Percentiles rank a stretch among this genome's conserved stretches.
phyloP scores from a whole-genome alignment of 2,329 filamentous ascomycete genomes.

The Ophiostoma tasmaniense region DNA sequence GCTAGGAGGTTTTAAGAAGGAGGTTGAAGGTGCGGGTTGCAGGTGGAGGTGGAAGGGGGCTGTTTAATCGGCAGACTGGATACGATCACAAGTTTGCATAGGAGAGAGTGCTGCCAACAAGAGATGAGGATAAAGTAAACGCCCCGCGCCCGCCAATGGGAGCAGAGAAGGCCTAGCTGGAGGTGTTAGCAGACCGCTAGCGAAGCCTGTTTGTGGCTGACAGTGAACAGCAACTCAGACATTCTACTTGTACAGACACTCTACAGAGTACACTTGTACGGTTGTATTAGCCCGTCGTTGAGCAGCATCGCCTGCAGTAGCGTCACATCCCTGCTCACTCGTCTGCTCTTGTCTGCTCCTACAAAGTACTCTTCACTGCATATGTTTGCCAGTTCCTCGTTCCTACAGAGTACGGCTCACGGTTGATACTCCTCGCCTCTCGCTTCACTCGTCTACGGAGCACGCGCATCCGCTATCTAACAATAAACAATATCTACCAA shows the following conservation, averaged over 20 bases:
- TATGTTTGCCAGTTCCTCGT: neutral
- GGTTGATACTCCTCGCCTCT: neutral
- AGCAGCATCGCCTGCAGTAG: constrained; percentile 3
- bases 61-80: neutral
- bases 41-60: constrained; percentile 9
- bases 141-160: neutral
- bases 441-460: neutral
- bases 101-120: too few species aligned
- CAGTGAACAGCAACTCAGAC: neutral
- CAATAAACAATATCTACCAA: neutral
- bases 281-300: neutral
- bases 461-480: neutral
- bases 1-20: constrained; percentile 17
- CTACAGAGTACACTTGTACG: neutral
- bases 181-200: neutral
- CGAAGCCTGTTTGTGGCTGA: neutral
- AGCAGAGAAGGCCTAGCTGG: neutral
- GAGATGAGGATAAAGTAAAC: neutral
- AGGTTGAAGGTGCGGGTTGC: constrained; percentile 5
- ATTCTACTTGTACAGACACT: too few species aligned
- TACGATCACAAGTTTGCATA: constrained; percentile 1
- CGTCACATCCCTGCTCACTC: neutral
- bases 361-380: neutral
- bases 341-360: neutral
- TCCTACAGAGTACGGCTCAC: neutral